These are phyloP conservation scores for Hyaloscypha bicolor DNA, from an alignment of 495 filamentous ascomycete species.

Conservation along the genomic window DNA sequence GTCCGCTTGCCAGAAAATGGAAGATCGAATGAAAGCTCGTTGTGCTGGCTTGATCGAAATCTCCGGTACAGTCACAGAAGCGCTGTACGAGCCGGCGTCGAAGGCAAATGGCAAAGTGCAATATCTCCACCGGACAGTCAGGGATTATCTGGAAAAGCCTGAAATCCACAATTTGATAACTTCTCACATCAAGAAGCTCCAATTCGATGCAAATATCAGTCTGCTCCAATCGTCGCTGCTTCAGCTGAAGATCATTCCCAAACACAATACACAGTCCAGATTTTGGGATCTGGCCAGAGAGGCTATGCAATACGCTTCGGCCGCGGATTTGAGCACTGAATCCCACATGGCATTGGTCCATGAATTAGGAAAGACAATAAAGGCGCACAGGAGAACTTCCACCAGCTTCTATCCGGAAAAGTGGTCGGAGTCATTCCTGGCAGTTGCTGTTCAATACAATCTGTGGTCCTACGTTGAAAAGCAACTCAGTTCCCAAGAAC, in stretches of 20 bases:
- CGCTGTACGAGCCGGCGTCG: not conserved
- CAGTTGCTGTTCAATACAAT: not conserved
- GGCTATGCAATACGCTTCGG: not conserved
- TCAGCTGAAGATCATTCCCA: not conserved
- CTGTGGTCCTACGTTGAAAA: not conserved
- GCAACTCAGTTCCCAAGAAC: not conserved
- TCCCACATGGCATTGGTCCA: not conserved
- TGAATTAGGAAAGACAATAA: not conserved
- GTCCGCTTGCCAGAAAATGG: not conserved
- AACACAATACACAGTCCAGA: not conserved
- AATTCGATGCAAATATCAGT: not conserved
- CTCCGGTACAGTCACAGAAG: not conserved
- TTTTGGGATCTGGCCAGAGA: not conserved
- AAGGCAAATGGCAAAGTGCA: constrained; percentile 1
- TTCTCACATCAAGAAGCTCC: not conserved
- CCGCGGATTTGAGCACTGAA: not conserved
- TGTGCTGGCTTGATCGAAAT: constrained; percentile 19
- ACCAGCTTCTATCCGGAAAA: not conserved
- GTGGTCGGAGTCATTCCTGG: not conserved
- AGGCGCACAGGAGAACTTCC: not conserved
- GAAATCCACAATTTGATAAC: not conserved
- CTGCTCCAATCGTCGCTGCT: not conserved
- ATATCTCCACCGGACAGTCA: constrained; percentile 18
- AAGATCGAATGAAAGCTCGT: constrained; percentile 6
- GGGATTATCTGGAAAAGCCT: constrained; percentile 10